These are phyloP conservation scores for Botrytis porri DNA, from an alignment of 2,329 filamentous ascomycete species.

Conservation along the genomic window DNA sequence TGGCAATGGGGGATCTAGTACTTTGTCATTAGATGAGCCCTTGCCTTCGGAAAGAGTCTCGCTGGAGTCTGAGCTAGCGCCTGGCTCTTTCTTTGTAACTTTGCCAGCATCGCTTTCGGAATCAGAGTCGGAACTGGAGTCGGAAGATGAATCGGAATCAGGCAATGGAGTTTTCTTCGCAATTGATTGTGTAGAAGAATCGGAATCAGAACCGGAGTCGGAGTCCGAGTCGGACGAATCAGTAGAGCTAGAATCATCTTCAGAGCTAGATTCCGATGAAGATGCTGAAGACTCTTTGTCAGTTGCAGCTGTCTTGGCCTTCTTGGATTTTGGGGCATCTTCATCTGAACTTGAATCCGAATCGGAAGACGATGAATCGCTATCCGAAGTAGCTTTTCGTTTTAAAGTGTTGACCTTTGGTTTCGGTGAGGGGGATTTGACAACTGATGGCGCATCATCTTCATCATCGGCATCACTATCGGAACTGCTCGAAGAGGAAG, in stretches of 20 bases:
- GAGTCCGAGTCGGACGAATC: constrained; percentile 34
- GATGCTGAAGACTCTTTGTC: constrained; percentile 21
- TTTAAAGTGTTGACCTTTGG: constrained; percentile 48
- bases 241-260: constrained; percentile 39
- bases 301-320: constrained; percentile 16
- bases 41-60: constrained; percentile 36
- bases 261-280: constrained; percentile 34
- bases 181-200: constrained; percentile 32
- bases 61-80: constrained; percentile 34
- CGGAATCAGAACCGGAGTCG: constrained; percentile 34
- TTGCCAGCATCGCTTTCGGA: constrained; percentile 45
- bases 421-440: constrained; percentile 33
- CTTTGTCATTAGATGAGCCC: constrained; percentile 25
- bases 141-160: constrained; percentile 38
- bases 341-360: constrained; percentile 39
- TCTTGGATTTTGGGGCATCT: constrained; percentile 21
- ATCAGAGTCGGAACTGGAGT: constrained; percentile 34
- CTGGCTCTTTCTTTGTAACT: constrained; percentile 43
- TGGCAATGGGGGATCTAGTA: constrained; percentile 38
- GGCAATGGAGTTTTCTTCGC: constrained; percentile 35
- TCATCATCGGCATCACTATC: constrained; percentile 53
- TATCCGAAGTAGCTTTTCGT: constrained; percentile 48
- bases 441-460: constrained; percentile 39
- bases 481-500: constrained; percentile 43
- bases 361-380: constrained; percentile 28